Evolutionary conservation across 106 monocot species (phyloP).

Genomic region (Platanthera guangdongensis): DNA sequence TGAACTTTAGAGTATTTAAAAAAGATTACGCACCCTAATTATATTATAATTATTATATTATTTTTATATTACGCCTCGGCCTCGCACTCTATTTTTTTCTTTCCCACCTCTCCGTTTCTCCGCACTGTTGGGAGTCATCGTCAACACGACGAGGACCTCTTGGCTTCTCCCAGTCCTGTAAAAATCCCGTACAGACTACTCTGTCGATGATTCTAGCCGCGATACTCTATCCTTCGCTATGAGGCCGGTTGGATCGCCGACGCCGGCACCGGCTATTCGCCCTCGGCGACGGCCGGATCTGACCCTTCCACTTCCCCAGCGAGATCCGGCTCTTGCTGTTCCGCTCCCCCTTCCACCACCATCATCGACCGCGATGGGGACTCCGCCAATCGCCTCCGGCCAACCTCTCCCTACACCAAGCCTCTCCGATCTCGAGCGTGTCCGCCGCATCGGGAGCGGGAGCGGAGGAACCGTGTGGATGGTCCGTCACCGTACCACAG

Average conservation of each 20-base stretch:
- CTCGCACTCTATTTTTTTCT: too few relatives aligned
- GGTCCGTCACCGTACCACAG: constrained; percentile 48
- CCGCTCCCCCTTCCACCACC: constrained; percentile 31
- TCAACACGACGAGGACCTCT: too few relatives aligned
- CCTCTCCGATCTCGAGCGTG: constrained; percentile 56
- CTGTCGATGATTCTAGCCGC: too few relatives aligned
- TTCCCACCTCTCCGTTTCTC: too few relatives aligned
- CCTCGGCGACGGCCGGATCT: constrained; percentile 62
- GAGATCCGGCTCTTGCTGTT: constrained; percentile 51
- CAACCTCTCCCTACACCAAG: constrained; percentile 14
- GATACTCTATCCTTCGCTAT: not conserved
- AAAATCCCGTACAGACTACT: too few relatives aligned
- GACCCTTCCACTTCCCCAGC: constrained; percentile 65
- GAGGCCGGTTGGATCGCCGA: constrained; percentile 1
- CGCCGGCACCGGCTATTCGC: not conserved
- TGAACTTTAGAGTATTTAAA: too few relatives aligned
- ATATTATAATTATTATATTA: too few relatives aligned
- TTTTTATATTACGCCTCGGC: too few relatives aligned
- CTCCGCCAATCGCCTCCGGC: constrained; percentile 8
- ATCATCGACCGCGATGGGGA: constrained; percentile 11
- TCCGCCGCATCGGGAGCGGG: constrained; percentile 63
- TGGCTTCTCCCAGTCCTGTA: too few relatives aligned
- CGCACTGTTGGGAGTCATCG: too few relatives aligned
- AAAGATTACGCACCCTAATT: too few relatives aligned
- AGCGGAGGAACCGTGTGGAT: constrained; percentile 55